Evolutionary conservation across 2,329 filamentous ascomycete genomes (phyloP).

Genomic region (Gyromitra esculenta): DNA sequence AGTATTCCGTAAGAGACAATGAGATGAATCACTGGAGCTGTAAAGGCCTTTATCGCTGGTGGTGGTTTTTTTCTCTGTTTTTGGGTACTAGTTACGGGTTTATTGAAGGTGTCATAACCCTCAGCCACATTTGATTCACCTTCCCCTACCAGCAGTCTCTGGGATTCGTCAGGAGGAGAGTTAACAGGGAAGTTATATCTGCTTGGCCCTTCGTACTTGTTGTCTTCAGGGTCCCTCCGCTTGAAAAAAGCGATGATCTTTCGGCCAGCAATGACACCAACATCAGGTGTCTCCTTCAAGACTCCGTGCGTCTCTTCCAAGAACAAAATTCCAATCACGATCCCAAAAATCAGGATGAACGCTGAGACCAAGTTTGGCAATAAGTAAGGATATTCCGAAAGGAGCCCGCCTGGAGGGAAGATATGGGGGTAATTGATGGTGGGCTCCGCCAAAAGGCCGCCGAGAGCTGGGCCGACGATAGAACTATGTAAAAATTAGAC

Average conservation of each 20-base stretch:
- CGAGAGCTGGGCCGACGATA: slow-evolving; percentile 90
- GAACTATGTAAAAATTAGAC: slow-evolving; percentile 68
- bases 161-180: slow-evolving; percentile 59
- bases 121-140: slow-evolving; percentile 54
- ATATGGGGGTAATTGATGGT: slow-evolving; percentile 80
- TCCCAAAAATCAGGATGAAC: slow-evolving; percentile 77
- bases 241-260: slow-evolving; percentile 68
- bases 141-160: slow-evolving; percentile 48
- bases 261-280: slow-evolving; percentile 78
- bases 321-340: slow-evolving; percentile 82
- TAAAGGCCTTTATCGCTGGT: slow-evolving; percentile 73
- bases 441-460: slow-evolving; percentile 86
- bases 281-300: slow-evolving; percentile 79
- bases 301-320: slow-evolving; percentile 92
- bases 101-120: slow-evolving; percentile 51
- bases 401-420: slow-evolving; percentile 78
- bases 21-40: slow-evolving; percentile 82
- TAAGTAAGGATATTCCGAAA: slow-evolving; percentile 87
- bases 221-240: slow-evolving; percentile 57
- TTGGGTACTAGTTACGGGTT: not conserved
- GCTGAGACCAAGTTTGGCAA: slow-evolving; percentile 92
- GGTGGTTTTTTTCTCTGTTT: slow-evolving; percentile 58
- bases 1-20: slow-evolving; percentile 91
- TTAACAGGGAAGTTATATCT: slow-evolving; percentile 57
- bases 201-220: slow-evolving; percentile 59